phyloP scores from a whole-genome alignment of 1,284 basidiomycete genomes.

The Jaminaea rosea region DNA sequence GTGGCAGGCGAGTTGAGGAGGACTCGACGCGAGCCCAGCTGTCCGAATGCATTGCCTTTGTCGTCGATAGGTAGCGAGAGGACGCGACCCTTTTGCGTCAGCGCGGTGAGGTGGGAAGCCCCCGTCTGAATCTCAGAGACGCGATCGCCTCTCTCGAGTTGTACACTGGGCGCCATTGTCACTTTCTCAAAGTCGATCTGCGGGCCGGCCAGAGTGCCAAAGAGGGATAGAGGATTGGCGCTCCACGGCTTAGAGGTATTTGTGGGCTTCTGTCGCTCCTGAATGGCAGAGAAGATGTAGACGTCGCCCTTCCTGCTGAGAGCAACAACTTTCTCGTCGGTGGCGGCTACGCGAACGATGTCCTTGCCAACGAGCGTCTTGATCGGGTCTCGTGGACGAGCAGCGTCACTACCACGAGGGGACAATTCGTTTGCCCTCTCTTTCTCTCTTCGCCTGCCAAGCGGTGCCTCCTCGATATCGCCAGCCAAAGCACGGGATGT shows the following conservation, averaged over 20 bases:
- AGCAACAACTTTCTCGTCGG: constrained; percentile 37
- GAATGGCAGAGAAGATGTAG: constrained; percentile 34
- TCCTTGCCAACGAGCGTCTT: constrained; percentile 39
- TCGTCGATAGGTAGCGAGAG: constrained; percentile 70
- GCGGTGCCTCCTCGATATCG: constrained; percentile 25
- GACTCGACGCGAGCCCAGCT: constrained; percentile 57
- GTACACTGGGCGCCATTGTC: constrained; percentile 13
- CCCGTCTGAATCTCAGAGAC: constrained; percentile 51
- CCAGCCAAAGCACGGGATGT: constrained; percentile 10
- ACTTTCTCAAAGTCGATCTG: constrained; percentile 31
- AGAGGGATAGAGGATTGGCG: constrained; percentile 22
- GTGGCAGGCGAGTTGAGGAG: constrained; percentile 55
- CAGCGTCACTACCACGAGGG: constrained; percentile 16
- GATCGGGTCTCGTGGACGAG: constrained; percentile 18
- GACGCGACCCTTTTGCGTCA: constrained; percentile 70
- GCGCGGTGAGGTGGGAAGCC: constrained; percentile 69
- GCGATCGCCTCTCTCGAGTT: constrained; percentile 21
- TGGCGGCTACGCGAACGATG: constrained; percentile 37
- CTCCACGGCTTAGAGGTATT: constrained; percentile 17
- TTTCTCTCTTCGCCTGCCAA: constrained; percentile 24
- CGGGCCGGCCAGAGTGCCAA: constrained; percentile 18
- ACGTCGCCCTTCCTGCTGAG: constrained; percentile 37
- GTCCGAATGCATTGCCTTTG: constrained; percentile 72
- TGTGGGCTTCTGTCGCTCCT: constrained; percentile 16
- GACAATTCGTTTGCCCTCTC: constrained; percentile 17